Conservation (phyloP, 768 basidiomycete species). For the Mycena crocata region DNA sequence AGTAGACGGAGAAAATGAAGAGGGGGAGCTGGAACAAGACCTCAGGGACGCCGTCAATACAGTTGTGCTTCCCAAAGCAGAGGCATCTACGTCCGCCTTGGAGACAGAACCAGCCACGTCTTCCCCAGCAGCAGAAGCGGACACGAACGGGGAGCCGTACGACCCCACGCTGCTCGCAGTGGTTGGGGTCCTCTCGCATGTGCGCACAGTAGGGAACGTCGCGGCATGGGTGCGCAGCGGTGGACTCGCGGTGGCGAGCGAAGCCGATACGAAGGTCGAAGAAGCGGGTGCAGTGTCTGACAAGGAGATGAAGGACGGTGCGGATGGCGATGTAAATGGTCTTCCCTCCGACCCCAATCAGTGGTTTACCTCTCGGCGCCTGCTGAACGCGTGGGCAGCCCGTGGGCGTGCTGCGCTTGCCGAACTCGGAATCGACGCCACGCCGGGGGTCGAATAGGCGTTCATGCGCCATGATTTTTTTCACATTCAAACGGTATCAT, state of each 20-base stretch:
- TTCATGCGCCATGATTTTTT: too few relatives aligned
- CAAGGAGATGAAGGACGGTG: not conserved
- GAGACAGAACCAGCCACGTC: too few relatives aligned
- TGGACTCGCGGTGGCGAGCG: conserved; percentile 47
- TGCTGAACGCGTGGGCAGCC: conserved; percentile 62
- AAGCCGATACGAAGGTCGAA: conserved; percentile 16
- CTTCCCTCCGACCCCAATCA: conserved; percentile 13
- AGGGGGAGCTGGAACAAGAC: not conserved
- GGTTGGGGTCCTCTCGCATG: conserved; percentile 59
- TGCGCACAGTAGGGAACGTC: conserved; percentile 58
- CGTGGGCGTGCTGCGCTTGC: conserved; percentile 63
- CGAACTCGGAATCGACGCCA: conserved; percentile 56
- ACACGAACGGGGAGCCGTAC: conserved; percentile 38
- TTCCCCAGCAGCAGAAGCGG: too few relatives aligned
- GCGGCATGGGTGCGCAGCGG: conserved; percentile 61
- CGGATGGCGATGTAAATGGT: not conserved
- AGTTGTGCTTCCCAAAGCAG: not conserved
- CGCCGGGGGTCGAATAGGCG: conserved; percentile 24
- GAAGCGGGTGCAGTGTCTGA: not conserved
- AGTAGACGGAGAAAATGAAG: conserved; percentile 24
- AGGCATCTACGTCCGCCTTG: too few relatives aligned
- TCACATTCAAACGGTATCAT: too few relatives aligned
- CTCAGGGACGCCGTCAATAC: not conserved
- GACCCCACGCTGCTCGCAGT: conserved; percentile 59
- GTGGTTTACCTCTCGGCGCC: conserved; percentile 66